Evolutionary conservation across 1,284 basidiomycete genomes (phyloP), one percentile per base, ranked within the genome.

Genomic region (Pascua sp.): DNA sequence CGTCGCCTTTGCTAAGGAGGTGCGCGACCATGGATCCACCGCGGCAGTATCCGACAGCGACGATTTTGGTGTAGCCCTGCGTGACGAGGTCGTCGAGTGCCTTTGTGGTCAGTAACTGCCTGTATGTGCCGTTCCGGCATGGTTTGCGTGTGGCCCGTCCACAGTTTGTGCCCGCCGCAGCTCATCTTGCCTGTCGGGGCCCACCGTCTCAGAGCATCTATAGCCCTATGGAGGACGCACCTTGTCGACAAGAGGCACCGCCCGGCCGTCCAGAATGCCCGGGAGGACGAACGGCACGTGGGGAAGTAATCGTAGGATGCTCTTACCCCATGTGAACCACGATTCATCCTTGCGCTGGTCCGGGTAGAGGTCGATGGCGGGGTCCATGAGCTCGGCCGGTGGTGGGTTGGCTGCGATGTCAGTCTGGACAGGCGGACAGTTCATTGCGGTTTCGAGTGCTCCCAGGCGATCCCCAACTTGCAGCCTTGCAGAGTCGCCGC

Each of bases 11-110:
- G 1, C 65, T 58, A 12, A 73, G 60, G 51, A 73, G 61, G 36
- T 65, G 51, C 43, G 70, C 52, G 48, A 69, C 57, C 43, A 72
- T 55, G 2, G 68, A 65, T 10, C 78, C 86, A 8, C 86, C 86
- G 60, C 80, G 86, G 67, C 86, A 87, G 71, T 84, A 87, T 4
- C 86, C 86, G 39, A 86, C 79, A 2, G 81, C 82, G 2, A 85
- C 86, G 47, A 88, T 66, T 51, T 81, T 82, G 41, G 80, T 77
- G 65, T 86, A 86, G 36, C 80, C 77, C 57, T 84, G 79, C 55
- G 80, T 79, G 17, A 18, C 8, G 12, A 87, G 63, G 49, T 70
- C 66, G 2, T 57, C 53, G 16, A 64, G 15, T 1, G 66, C 65
- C 69, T 71, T 39, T 39, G 44, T 2, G 11, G 50, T 51, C 42